These are phyloP conservation scores for Globisporangium viniferum DNA, from an alignment of 352 stramenopile species.

Conservation along the genomic window DNA sequence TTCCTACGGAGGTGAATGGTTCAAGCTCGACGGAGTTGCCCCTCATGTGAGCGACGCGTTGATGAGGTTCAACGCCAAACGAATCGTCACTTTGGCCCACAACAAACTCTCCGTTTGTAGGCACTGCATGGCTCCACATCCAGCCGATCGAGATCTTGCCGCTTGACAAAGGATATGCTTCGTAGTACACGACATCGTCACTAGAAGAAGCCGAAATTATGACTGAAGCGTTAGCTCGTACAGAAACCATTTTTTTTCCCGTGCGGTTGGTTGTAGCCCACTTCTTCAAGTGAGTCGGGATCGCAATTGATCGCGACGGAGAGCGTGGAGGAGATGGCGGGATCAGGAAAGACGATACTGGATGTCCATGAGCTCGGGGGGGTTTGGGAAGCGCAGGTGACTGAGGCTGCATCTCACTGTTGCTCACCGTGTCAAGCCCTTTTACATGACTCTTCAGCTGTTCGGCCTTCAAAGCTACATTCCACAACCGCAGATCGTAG, in stretches of 20 bases:
- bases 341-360: conserved; percentile 15
- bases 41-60: conserved; percentile 30
- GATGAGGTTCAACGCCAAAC: conserved; percentile 48
- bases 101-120: conserved; percentile 18
- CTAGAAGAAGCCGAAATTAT: background rate
- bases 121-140: conserved; percentile 21
- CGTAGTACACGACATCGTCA: conserved; percentile 42
- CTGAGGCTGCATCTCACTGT: background rate
- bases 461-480: conserved; percentile 49
- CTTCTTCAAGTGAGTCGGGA: conserved; percentile 38
- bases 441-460: conserved; percentile 51
- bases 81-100: conserved; percentile 38
- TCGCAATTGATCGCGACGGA: conserved; percentile 25
- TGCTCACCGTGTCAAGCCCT: conserved; percentile 36
- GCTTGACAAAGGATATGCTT: conserved; percentile 44
- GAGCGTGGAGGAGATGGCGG: conserved; percentile 35
- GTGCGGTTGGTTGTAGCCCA: conserved; percentile 61
- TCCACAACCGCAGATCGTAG: conserved; percentile 61
- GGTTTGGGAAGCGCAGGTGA: conserved; percentile 21
- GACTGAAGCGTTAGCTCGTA: conserved; percentile 34
- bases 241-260: conserved; percentile 32
- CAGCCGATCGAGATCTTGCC: conserved; percentile 58
- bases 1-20: conserved; percentile 18
- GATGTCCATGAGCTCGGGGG: conserved; percentile 16
- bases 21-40: conserved; percentile 16